These are phyloP conservation scores for Microdochium nivale DNA, from an alignment of 2,329 filamentous ascomycete species.

Conservation along the genomic window DNA sequence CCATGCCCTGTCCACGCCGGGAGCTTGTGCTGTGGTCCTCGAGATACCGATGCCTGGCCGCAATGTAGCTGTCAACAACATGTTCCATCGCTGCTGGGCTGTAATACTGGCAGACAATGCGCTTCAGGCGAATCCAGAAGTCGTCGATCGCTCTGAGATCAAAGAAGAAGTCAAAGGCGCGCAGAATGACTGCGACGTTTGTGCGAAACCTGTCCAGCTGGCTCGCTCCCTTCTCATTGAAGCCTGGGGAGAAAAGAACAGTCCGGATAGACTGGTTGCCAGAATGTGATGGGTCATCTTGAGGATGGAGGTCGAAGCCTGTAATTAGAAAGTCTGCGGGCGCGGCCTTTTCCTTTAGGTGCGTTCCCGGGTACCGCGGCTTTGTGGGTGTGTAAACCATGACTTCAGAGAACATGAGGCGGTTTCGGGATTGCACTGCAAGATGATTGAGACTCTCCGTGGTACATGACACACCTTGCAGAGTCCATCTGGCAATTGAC, in stretches of 20 bases:
- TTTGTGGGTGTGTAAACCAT: neutral
- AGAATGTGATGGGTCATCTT: neutral
- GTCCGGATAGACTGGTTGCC: neutral
- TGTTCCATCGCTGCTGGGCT: neutral
- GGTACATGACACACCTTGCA: too few relatives aligned
- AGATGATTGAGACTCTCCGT: too few relatives aligned
- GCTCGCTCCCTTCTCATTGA: neutral
- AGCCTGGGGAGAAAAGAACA: neutral
- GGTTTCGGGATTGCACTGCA: too few relatives aligned
- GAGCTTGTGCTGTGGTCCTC: too few relatives aligned
- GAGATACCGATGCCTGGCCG: neutral
- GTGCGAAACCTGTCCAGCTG: neutral
- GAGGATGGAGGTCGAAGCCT: neutral
- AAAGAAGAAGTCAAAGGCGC: neutral
- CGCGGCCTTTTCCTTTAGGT: neutral
- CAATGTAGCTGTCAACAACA: neutral
- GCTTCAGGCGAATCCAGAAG: neutral
- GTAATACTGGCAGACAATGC: neutral
- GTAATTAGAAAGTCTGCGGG: neutral
- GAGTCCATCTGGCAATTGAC: too few relatives aligned
- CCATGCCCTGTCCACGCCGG: too few relatives aligned
- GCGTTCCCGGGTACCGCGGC: neutral
- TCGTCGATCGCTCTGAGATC: neutral
- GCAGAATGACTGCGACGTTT: neutral
- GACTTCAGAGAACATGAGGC: too few relatives aligned